Percentiles rank a stretch among this genome's conserved stretches.
Conservation (phyloP, 306 rosid genomes). For the Echinosophora koreensis region DNA sequence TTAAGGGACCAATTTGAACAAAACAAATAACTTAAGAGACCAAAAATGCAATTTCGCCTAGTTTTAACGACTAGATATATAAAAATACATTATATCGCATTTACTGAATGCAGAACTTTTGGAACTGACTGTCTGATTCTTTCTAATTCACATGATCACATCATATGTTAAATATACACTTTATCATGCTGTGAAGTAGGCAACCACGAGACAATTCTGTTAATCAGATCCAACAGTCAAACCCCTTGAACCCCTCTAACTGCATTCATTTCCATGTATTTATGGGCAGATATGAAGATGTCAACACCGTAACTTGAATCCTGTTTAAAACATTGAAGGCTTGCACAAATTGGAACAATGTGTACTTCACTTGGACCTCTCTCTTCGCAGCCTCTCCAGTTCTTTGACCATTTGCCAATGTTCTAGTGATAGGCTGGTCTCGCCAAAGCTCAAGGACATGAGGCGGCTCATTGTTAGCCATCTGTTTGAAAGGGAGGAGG, state of each 20-base stretch:
- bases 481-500: conserved; percentile 51
- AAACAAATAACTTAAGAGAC: too few relatives aligned
- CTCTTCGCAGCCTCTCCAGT: conserved; percentile 80
- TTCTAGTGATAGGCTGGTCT: conserved; percentile 69
- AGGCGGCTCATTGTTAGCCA: conserved; percentile 90
- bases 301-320: conserved; percentile 2
- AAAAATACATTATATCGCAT: conserved; percentile 26
- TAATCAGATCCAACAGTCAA: conserved; percentile 24
- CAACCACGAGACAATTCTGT: conserved; percentile 27
- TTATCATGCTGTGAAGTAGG: background rate
- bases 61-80: background rate
- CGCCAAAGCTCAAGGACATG: conserved; percentile 78
- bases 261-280: conserved; percentile 27
- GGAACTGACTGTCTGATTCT: conserved; percentile 18
- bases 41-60: too few relatives aligned
- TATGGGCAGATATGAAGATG: conserved; percentile 1
- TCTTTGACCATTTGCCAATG: conserved; percentile 95
- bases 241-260: conserved; percentile 19
- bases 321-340: background rate
- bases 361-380: conserved; percentile 68
- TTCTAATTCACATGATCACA: conserved; percentile 31
- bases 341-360: conserved; percentile 1
- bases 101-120: conserved; percentile 17
- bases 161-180: background rate
- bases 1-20: too few relatives aligned